phyloP scores from a whole-genome alignment of 495 filamentous ascomycete genomes.

The Wilcoxina mikolae region DNA sequence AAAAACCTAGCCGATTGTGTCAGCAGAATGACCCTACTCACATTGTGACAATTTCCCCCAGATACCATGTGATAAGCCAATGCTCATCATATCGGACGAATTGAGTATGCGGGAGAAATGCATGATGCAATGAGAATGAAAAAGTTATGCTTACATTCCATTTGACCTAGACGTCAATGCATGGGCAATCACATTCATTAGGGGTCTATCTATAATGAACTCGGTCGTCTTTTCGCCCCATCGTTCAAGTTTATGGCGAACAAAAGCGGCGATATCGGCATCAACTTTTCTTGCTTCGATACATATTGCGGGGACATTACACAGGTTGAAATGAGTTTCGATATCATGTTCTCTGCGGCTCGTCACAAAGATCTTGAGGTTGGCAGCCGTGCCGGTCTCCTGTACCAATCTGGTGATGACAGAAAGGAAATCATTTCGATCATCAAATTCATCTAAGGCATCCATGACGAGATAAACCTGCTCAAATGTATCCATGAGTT shows the following conservation, averaged over 20 bases:
- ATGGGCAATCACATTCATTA: background rate
- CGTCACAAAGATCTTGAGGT: conserved; percentile 13
- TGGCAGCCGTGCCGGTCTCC: too few relatives aligned
- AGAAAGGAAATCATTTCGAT: conserved; percentile 6
- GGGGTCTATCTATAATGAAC: background rate
- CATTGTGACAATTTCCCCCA: background rate
- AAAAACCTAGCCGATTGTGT: conserved; percentile 13
- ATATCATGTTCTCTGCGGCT: conserved; percentile 13
- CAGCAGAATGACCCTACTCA: background rate
- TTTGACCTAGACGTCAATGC: conserved; percentile 2
- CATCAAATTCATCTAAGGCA: conserved; percentile 11
- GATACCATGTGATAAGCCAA: too few relatives aligned
- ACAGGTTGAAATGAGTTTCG: background rate
- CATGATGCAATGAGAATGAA: too few relatives aligned
- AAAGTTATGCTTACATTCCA: conserved; percentile 15
- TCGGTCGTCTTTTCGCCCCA: background rate
- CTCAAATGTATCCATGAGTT: conserved; percentile 5
- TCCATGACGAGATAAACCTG: conserved; percentile 14
- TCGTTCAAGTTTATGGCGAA: conserved; percentile 5
- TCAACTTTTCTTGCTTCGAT: conserved; percentile 12
- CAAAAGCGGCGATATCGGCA: conserved; percentile 10
- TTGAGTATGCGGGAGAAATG: too few relatives aligned
- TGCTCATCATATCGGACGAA: too few relatives aligned
- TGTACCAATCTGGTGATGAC: background rate
- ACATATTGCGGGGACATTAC: conserved; percentile 1